Conservation (phyloP, 768 basidiomycete species). For the Tricholoma flavovirens region DNA sequence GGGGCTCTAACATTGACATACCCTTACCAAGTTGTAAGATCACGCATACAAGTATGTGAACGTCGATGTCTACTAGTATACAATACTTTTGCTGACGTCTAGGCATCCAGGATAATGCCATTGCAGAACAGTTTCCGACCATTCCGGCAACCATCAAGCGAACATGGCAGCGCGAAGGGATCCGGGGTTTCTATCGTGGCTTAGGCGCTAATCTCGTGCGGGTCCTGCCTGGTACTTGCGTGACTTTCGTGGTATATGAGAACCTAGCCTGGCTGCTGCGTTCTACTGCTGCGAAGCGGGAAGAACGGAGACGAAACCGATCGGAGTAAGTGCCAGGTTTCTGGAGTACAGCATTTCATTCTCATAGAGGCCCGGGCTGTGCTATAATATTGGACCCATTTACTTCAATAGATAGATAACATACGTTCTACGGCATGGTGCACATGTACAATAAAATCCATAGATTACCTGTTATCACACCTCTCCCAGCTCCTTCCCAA, state of each 20-base stretch:
- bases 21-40: conserved; percentile 95
- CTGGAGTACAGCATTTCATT: background rate
- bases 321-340: conserved; percentile 1
- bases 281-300: conserved; percentile 54
- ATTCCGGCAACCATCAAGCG: conserved; percentile 76
- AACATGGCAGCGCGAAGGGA: conserved; percentile 78
- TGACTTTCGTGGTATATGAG: conserved; percentile 97
- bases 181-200: conserved; percentile 89
- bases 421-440: background rate
- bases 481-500: background rate
- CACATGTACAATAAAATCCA: background rate
- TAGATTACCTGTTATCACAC: background rate
- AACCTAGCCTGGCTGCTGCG: conserved; percentile 81
- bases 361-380: background rate
- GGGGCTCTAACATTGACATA: conserved; percentile 82
- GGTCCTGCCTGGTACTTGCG: conserved; percentile 94
- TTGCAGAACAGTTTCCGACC: conserved; percentile 65
- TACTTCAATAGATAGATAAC: background rate
- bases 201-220: conserved; percentile 91
- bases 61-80: background rate
- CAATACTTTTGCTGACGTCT: background rate
- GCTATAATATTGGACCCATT: background rate
- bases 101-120: conserved; percentile 54
- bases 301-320: conserved; percentile 17
- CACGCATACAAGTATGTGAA: conserved; percentile 75